Evolutionary conservation across 1,284 basidiomycete species (phyloP), one percentile per base, ranked within the genome.

Genomic region (Porogramme epimiltina): DNA sequence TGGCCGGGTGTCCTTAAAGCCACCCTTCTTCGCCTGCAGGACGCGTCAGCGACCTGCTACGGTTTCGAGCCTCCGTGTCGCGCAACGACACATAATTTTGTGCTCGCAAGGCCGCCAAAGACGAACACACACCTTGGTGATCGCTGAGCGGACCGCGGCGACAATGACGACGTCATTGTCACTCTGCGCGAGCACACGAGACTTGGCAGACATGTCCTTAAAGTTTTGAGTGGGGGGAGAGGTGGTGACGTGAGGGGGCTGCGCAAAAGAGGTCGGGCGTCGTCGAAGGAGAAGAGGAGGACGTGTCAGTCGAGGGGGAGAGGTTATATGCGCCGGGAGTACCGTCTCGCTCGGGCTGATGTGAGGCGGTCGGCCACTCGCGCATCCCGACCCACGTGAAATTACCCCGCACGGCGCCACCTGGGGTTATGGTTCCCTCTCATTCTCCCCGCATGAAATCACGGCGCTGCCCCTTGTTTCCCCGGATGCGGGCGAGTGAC

Each of bases 81-180:
- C n/a, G 28, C 13, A 31, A 31, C 28, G 6, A 13, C 28, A 31
- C 28, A 13, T 31, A 13, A 13, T 6, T 13, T 6, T 31, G 28
- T 13, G 28, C 28, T 13, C 28, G 8, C 13, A 31, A 31, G 13
- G 28, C 28, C 13, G 13, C 28, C 13, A 31, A 13, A 31, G 28
- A 6, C 13, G 28, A 31, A 31, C 28, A 61, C 72, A 47, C 19
- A 90, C 91, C 80, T 93, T 95, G 34, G 94, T 96, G 61, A 96
- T 80, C 39, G 95, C 89, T 31, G 95, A 92, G 57, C 96, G 88
- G 51, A 93, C 82, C 19, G 95, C 93, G 19, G 85, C 76, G 66
- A 93, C 85, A 69, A 98, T 91, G 64, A 98, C 96, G 42, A 98
- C 89, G 72, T 96, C 94, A 70, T 93, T 80, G 43, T 82, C 79